A percentile compares a stretch with the other conserved stretches of the same genome.
These are phyloP conservation scores for Trametes cubensis DNA, from an alignment of 768 basidiomycete genomes.

Conservation along the genomic window DNA sequence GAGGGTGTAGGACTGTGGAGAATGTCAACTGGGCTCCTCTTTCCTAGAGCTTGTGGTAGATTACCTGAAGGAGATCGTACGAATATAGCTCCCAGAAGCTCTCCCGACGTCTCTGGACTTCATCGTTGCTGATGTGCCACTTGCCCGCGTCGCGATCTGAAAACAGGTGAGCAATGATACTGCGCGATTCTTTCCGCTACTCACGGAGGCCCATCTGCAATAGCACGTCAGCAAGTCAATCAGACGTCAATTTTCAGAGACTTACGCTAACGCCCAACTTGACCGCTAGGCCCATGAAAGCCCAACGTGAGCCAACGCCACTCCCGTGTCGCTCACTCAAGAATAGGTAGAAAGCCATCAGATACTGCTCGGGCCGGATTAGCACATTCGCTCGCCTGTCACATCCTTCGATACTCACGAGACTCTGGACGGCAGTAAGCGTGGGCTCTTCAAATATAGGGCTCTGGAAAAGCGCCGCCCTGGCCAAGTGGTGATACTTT, in stretches of 20 bases:
- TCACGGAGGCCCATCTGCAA: slow-evolving; percentile 68
- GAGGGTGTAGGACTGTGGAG: slow-evolving; percentile 63
- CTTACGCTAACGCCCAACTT: slow-evolving; percentile 69
- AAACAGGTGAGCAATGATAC: not conserved
- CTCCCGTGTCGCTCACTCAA: slow-evolving; percentile 45
- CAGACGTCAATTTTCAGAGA: slow-evolving; percentile 3
- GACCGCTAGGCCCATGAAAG: slow-evolving; percentile 71
- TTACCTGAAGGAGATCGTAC: slow-evolving; percentile 71
- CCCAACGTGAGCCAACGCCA: slow-evolving; percentile 64
- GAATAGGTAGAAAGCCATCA: slow-evolving; percentile 55
- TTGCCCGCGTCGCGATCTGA: slow-evolving; percentile 69
- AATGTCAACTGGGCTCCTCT: slow-evolving; percentile 1
- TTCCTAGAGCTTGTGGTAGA: slow-evolving; percentile 14
- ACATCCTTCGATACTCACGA: slow-evolving; percentile 42
- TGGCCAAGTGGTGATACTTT: slow-evolving; percentile 60
- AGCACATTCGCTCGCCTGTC: slow-evolving; percentile 38
- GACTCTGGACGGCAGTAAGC: slow-evolving; percentile 61
- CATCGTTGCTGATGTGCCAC: slow-evolving; percentile 59
- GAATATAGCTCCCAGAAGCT: slow-evolving; percentile 70
- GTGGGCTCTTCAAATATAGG: slow-evolving; percentile 69
- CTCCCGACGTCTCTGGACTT: slow-evolving; percentile 60
- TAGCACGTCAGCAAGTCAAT: slow-evolving; percentile 4
- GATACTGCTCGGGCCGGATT: slow-evolving; percentile 44
- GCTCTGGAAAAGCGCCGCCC: slow-evolving; percentile 63
- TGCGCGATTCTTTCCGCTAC: slow-evolving; percentile 26